Base-by-base conservation (phyloP, 768 basidiomycete species). In the Boletus tylopilopsis region DNA sequence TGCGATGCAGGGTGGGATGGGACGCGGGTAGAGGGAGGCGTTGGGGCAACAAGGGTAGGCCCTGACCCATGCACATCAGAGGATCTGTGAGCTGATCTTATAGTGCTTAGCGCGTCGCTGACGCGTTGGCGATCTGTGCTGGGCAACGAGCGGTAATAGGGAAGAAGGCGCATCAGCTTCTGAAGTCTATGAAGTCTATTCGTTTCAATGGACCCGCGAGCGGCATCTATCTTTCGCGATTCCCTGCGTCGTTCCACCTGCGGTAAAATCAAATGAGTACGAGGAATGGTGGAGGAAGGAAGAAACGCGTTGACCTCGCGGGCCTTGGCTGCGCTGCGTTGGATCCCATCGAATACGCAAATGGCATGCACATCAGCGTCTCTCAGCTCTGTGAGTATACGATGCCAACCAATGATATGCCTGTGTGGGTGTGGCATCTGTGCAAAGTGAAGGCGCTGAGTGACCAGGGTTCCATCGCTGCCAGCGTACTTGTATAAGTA, bases 401-500 rank as follows among this genome's bases (percentile, higher is more conserved):
- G 76, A 60, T 87, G 85, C 90, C 90, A 93, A 18, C 87, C 84
- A 4, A 88, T 68, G 19, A 92, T 74, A 65, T 93, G 90, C 25
- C 84, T 77, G 56, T 82, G 73, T 0, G 69, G 71, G 60, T 89
- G 82, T 2, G 83, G 81, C 44, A 75, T 68, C 13, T 76, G 82
- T 0, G 83, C 76, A 65, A 84, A 93, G 61, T 91, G 87, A 38
- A 91, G 75, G 21, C 90, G 80, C 61, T 90, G 88, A 0, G 90
- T 93, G 60, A 93, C 76, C 49, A 93, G 82, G 7, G 90, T 93
- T 39, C 84, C 90, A 75, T 93, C 90, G 37, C 90, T 92, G 58
- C 45, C 19, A 46, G n/a, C 21, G 11, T 24, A 16, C 41, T 34
- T 2, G 39, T 37, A 24, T 54, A 18, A 49, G 39, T 5, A 49